Base-by-base conservation (phyloP, 148 eudicot genomes). In the Silene uniflora region DNA sequence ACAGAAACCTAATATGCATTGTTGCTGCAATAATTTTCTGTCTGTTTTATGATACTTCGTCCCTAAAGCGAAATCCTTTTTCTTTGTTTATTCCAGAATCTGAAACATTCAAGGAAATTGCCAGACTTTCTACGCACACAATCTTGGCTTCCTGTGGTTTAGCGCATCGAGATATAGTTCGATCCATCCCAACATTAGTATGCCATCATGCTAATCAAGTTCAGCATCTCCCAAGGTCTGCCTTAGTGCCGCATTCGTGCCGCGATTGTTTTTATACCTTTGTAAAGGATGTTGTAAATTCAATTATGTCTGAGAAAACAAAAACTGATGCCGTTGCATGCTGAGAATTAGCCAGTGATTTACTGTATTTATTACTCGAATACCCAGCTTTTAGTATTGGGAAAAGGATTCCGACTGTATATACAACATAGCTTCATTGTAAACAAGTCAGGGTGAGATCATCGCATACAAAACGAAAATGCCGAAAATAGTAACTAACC, bases 61-160 rank as follows among this genome's bases (percentile, higher is more conserved):
- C 32, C 35, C 4, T 32, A 32, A 32, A 32, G 35, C 35, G 4
- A 47, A 75, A 25, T 5, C 5, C 18, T 8, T 8, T 21, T 22
- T 68, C 32, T 32, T 5, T 17, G 75, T 22, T 76, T n/a, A 59
- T 29, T 87, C 76, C 87, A 93, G 98, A 78, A 35, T 84, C 80
- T 67, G 85, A 82, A 78, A 76, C 78, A 67, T 93, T 88, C 75
- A 93, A 93, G 85, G 92, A 89, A 84, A 85, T 93, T 22, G 98
- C 98, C 21, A 88, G 97, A 80, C 83, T 69, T 76, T 87, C 97
- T 10, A 91, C 97, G 3, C 98, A 93, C 77, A 84, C 89, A 17
- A 86, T 93, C 52, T 69, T 93, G 76, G 94, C 89, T 42, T 90
- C 97, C 63, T 89, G 97, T 83, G 97, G 96, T 61, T 79, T 88